Base-by-base conservation (phyloP, 805 yeast species). In the Metschnikowia reukaufii region DNA sequence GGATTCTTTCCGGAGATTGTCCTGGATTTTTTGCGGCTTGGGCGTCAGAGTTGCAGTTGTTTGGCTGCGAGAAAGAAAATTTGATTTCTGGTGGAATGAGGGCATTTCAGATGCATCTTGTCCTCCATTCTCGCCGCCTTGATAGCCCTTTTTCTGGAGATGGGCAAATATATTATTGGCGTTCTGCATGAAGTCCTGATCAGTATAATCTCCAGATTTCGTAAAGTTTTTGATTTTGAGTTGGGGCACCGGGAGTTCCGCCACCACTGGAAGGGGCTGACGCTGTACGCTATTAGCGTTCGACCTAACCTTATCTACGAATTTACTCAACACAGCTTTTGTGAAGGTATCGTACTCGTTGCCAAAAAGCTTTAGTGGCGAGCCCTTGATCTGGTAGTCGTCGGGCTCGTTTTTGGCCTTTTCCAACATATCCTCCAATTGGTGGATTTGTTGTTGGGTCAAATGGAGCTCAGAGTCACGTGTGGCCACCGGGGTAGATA, bases 331-430 rank as follows among this genome's bases (percentile, higher is more conserved):
- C 8, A 54, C 41, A 4, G 56, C 70, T 42, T 68, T 68, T 9
- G 77, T 72, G 45, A 61, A 72, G 0, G 77, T 72, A 51, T 72
- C 69, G 50, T 72, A 72, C 29, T 69, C 62, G 39, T 60, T 63
- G 6, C 66, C 64, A 48, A 68, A 72, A 13, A 72, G 56, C 48
- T 72, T 72, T 37, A 72, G 60, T 1, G 77, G 77, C n/a, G 74
- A 69, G 13, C 64, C 73, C 8, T 34, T 36, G 32, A 50, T 46
- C 36, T 42, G 53, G 47, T 44, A 52, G 35, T 52, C 52, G 27
- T 59, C 57, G 12, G 59, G 54, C 51, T 53, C 34, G 27, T 57
- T 60, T 30, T 54, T 57, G n/a, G 56, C 59, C 36, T 55, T 52
- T 27, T 57, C 65, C 9, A 60, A 45, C 29, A 64, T 54, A 36